These are phyloP conservation scores for Nitzschia palea DNA, from an alignment of 108 stramenopile genomes.

Conservation along the genomic window DNA sequence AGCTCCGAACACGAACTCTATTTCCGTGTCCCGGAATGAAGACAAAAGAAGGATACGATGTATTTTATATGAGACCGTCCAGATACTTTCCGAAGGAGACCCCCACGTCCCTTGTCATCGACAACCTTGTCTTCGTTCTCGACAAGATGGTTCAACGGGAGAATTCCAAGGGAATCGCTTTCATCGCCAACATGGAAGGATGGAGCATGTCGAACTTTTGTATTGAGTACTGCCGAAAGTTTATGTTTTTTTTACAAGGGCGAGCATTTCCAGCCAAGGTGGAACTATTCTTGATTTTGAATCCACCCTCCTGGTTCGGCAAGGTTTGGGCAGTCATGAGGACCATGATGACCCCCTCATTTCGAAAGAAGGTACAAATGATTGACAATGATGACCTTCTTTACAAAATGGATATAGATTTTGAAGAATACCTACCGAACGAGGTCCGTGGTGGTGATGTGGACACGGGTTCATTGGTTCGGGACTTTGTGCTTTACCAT, in stretches of 20 bases:
- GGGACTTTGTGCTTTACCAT: not conserved
- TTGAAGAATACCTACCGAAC: slow-evolving; percentile 40
- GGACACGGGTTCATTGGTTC: not conserved
- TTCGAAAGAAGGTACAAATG: slow-evolving; percentile 37
- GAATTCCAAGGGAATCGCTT: slow-evolving; percentile 42
- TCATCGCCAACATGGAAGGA: slow-evolving; percentile 49
- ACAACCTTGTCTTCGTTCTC: slow-evolving; percentile 46
- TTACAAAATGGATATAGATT: slow-evolving; percentile 22
- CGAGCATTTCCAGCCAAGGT: slow-evolving; percentile 34
- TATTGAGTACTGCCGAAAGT: slow-evolving; percentile 35
- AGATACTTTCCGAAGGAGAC: slow-evolving; percentile 43
- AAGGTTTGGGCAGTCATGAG: slow-evolving; percentile 48
- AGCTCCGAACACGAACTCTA: slow-evolving; percentile 36
- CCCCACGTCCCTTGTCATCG: slow-evolving; percentile 33
- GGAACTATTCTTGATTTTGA: slow-evolving; percentile 44
- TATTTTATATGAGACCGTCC: slow-evolving; percentile 54
- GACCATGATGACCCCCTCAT: slow-evolving; percentile 31
- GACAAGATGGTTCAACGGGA: slow-evolving; percentile 27
- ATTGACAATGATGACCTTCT: slow-evolving; percentile 26
- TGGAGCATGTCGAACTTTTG: slow-evolving; percentile 48
- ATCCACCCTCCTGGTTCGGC: slow-evolving; percentile 54
- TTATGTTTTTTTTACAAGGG: slow-evolving; percentile 49
- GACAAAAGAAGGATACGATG: slow-evolving; percentile 39
- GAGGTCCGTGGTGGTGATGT: slow-evolving; percentile 31
- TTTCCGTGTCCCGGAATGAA: slow-evolving; percentile 49